These are phyloP conservation scores for Arachis stenosperma DNA, from an alignment of 306 rosid species.

Conservation along the genomic window DNA sequence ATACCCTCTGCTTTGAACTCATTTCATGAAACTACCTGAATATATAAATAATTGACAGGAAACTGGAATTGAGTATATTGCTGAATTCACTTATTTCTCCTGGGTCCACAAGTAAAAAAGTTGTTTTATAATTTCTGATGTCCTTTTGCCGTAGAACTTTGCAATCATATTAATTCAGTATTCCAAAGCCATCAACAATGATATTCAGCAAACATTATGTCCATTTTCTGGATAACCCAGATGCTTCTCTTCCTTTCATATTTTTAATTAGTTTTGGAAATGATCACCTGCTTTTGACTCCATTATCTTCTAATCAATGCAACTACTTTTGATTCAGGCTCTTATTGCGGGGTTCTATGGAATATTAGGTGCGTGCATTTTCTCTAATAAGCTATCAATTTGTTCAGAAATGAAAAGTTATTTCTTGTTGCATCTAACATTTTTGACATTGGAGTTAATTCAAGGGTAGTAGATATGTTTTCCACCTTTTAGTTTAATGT, in stretches of 20 bases:
- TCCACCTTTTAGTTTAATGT: conserved; percentile 5
- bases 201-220: conserved; percentile 26
- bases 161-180: neutral
- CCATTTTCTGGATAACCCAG: conserved; percentile 19
- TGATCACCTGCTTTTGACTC: conserved; percentile 19
- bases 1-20: neutral
- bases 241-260: conserved; percentile 11
- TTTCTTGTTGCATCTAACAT: conserved; percentile 9
- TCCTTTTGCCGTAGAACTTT: neutral
- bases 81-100: neutral
- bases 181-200: conserved; percentile 12
- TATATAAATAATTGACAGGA: neutral
- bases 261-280: conserved; percentile 35
- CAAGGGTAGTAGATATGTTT: neutral
- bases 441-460: conserved; percentile 12
- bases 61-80: neutral
- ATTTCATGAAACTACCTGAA: conserved; percentile 26
- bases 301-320: conserved; percentile 39
- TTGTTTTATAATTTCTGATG: neutral
- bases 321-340: conserved; percentile 62
- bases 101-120: neutral
- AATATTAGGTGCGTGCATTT: conserved; percentile 56
- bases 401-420: conserved; percentile 13
- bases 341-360: conserved; percentile 66
- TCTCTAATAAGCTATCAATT: conserved; percentile 31